Evolutionary conservation across 225 moss, liverwort and hornwort genomes (phyloP), one percentile per base, ranked within the genome.

Genomic region (Neckera pumila): DNA sequence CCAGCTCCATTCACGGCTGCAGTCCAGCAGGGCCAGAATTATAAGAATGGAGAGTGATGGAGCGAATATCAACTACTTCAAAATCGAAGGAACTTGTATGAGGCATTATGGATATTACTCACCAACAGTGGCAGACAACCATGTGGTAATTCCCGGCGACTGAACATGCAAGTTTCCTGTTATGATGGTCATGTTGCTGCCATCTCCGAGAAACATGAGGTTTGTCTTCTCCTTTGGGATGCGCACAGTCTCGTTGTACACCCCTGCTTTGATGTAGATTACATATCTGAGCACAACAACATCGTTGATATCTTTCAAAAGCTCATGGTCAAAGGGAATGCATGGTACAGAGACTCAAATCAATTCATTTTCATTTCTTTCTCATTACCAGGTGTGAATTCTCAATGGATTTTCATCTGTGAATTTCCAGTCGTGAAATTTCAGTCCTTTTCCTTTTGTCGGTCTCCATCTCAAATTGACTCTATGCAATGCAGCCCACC

Each of bases 81-180:
- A 53, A 38, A 64, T 33, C 59, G 25, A 81, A 33, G 47, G 19
- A 26, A 43, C 58, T 22, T 36, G 16, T 45, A 33, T 33, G 65
- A 65, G 64, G 61, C 42, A 57, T 42, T 9, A 26, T 66, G 49
- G 61, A 79, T 40, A 28, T 78, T 43, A 64, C 95, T 92, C 62
- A 95, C 96, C 96, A 19, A 98, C 98, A 36, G 98, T 96, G 69
- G 96, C 95, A 56, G 97, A 95, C 77, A 93, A 92, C 88, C 93
- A 97, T 45, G 98, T 98, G 80, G 93, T 92, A 58, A 92, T 85
- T 60, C 94, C 95, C 54, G 57, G 92, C 57, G 34, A 43, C 67
- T 86, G 85, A 65, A 85, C 89, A 47, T 91, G 87, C 90, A 88
- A 83, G 84, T 87, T 93, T 23, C 93, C 93, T 13, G 94, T 92